Percentiles rank a stretch among this genome's conserved stretches.
Conservation (phyloP, 768 basidiomycete species). For the Kwoniella dejecticola region DNA sequence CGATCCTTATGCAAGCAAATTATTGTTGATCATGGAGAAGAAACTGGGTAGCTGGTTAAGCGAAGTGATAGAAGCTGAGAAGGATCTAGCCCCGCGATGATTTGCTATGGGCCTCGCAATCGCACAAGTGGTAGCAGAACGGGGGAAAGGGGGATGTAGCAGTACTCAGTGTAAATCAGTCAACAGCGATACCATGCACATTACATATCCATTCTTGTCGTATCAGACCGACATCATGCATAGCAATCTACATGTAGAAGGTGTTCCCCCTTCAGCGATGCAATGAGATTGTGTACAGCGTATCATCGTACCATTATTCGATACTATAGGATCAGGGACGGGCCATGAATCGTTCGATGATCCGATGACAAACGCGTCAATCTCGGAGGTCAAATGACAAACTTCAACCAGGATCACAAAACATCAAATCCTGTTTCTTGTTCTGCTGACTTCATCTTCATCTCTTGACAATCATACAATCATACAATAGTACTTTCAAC, state of each 20-base stretch:
- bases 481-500: neutral
- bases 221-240: too few species aligned
- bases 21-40: constrained; percentile 46
- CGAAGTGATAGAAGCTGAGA: constrained; percentile 24
- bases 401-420: neutral
- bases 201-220: neutral
- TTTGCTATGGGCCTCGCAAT: too few species aligned
- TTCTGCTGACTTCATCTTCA: too few species aligned
- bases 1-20: constrained; percentile 40
- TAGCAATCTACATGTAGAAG: too few species aligned
- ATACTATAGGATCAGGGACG: neutral
- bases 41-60: constrained; percentile 40
- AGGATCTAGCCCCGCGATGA: too few species aligned
- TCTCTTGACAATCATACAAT: too few species aligned
- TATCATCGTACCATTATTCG: constrained; percentile 12
- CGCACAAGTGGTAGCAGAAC: too few species aligned
- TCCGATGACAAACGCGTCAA: neutral
- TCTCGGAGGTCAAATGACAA: neutral
- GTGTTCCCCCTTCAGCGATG: too few species aligned
- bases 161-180: too few species aligned
- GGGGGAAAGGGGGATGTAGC: too few species aligned
- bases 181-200: constrained; percentile 10
- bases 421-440: neutral
- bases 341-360: neutral
- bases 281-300: too few species aligned